phyloP scores from a whole-genome alignment of 768 basidiomycete species.

The Phylloporus sp. region DNA sequence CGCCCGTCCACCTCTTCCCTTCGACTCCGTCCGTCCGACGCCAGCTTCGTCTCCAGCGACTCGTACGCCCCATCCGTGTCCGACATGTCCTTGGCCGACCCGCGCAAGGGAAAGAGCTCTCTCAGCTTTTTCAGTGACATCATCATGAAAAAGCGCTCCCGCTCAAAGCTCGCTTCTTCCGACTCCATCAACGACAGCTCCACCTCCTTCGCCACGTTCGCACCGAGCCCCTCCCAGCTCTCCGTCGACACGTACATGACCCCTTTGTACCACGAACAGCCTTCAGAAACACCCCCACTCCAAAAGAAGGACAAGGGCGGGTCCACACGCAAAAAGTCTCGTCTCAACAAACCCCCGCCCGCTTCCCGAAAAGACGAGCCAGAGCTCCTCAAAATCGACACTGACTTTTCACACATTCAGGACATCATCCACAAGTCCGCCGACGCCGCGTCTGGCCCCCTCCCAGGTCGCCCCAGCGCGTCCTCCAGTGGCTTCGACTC shows the following conservation, averaged over 20 bases:
- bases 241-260: slow-evolving; percentile 21
- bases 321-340: slow-evolving; percentile 15
- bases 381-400: slow-evolving; percentile 21
- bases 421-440: slow-evolving; percentile 60
- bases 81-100: slow-evolving; percentile 33
- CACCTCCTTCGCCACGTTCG: slow-evolving; percentile 34
- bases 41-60: slow-evolving; percentile 26
- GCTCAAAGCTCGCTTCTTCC: slow-evolving; percentile 38
- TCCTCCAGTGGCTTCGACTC: slow-evolving; percentile 18
- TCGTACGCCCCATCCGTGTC: slow-evolving; percentile 27
- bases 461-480: slow-evolving; percentile 16
- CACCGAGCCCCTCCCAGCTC: slow-evolving; percentile 32
- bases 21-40: slow-evolving; percentile 28
- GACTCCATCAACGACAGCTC: slow-evolving; percentile 23
- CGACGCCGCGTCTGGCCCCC: slow-evolving; percentile 2
- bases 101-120: slow-evolving; percentile 47
- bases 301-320: slow-evolving; percentile 29
- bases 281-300: slow-evolving; percentile 1
- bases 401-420: slow-evolving; percentile 57
- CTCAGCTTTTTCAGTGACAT: slow-evolving; percentile 37
- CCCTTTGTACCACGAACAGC: not conserved
- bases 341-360: slow-evolving; percentile 21
- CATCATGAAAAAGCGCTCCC: slow-evolving; percentile 38
- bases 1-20: slow-evolving; percentile 31
- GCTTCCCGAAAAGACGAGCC: slow-evolving; percentile 26